A percentile compares a stretch with the other conserved stretches of the same genome.
Conservation (phyloP, 345 rosid species). For the Durio zibethinus region DNA sequence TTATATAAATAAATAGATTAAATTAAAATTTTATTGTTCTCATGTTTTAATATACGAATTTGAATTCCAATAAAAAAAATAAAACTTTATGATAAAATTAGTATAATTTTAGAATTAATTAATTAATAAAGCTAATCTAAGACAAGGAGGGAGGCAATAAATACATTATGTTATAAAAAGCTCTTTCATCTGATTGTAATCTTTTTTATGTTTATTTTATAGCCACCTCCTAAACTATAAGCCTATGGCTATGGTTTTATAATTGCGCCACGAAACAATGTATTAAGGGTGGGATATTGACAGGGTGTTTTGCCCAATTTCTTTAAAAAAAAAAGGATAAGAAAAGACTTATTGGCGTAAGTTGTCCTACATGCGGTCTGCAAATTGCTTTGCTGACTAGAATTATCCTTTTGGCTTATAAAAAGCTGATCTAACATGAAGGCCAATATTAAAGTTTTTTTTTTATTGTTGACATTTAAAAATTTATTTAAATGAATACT, state of each 20-base stretch:
- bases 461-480: too few species aligned
- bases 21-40: not conserved
- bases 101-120: not conserved
- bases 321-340: not conserved
- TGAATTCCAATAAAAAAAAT: too few species aligned
- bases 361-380: not conserved
- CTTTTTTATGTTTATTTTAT: not conserved
- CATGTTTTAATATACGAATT: not conserved
- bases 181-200: not conserved
- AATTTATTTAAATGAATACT: too few species aligned
- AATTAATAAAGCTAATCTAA: not conserved
- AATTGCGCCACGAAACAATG: not conserved
- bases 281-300: not conserved
- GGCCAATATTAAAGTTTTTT: too few species aligned
- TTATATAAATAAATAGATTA: too few species aligned
- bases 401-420: not conserved
- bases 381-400: not conserved
- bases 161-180: not conserved
- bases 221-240: constrained; percentile 2
- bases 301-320: not conserved
- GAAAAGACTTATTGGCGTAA: not conserved
- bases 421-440: too few species aligned
- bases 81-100: too few species aligned
- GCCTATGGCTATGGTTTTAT: not conserved
- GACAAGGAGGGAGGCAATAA: not conserved